Evolutionary conservation across 1,284 basidiomycete genomes (phyloP).

Genomic region (Schizophyllum commune): DNA sequence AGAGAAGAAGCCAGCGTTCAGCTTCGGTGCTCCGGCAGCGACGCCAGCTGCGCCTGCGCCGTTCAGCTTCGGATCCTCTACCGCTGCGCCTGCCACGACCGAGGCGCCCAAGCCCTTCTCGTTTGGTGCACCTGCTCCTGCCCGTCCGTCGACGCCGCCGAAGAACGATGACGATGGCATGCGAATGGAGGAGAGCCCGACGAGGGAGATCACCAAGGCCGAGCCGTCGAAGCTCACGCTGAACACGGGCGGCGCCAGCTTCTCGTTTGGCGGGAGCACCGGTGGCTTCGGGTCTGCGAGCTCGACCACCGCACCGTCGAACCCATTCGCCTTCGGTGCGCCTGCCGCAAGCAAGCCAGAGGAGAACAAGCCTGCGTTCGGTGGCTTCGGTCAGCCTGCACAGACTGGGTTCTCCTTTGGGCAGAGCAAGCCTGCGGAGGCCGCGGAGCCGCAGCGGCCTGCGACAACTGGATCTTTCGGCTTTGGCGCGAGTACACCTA

Average conservation of each 20-base stretch:
- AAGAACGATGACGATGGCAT: constrained; percentile 47
- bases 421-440: constrained; percentile 20
- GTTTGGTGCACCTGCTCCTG: constrained; percentile 21
- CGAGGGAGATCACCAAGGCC: constrained; percentile 29
- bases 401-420: constrained; percentile 20
- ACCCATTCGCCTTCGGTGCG: constrained; percentile 18
- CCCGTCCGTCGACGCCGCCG: constrained; percentile 46
- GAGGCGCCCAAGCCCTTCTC: constrained; percentile 18
- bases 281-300: constrained; percentile 23
- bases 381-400: constrained; percentile 20
- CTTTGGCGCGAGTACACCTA: constrained; percentile 31
- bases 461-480: constrained; percentile 34
- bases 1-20: background rate
- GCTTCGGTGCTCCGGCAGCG: constrained; percentile 2
- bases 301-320: constrained; percentile 14
- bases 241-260: constrained; percentile 21
- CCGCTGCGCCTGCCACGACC: constrained; percentile 7
- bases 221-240: constrained; percentile 26
- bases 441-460: constrained; percentile 26
- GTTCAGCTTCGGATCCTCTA: constrained; percentile 15
- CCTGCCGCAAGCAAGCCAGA: constrained; percentile 2
- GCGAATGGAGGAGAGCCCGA: constrained; percentile 66
- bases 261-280: constrained; percentile 33
- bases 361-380: background rate
- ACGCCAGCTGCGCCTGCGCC: constrained; percentile 6